Evolutionary conservation across 257 asterid genomes (phyloP), one percentile per base, ranked within the genome.

Genomic region (Ajuga chamaepitys): DNA sequence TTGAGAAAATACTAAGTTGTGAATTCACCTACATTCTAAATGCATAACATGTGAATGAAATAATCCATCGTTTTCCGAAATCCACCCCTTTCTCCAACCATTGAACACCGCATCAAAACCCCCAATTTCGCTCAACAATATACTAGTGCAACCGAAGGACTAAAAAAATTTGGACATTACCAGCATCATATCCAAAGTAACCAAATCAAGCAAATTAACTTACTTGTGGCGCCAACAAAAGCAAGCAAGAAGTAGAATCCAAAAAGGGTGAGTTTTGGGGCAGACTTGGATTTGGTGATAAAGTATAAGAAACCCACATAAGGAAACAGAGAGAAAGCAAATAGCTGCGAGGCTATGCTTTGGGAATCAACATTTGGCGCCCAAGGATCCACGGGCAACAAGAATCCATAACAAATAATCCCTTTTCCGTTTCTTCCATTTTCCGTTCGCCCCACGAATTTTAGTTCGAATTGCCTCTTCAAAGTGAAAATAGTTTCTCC

Each of bases 191-290:
- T 14, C 32, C 32, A 20, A 64, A 2, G 1, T 56, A 35, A 10
- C 59, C 51, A 32, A 69, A 9, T 14, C 22, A 80, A 66, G 61
- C 26, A 71, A 70, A 16, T 68, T 3, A 68, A 67, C 96, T 84
- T 62, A 94, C 96, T 88, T 9, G 99, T 88, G 58, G 93, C 97
- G 52, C 87, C 96, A 56, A 91, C 96, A 70, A 88, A 91, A 25
- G 87, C 95, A 59, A 86, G 95, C 85, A 88, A 79, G 91, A 91
- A 88, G 74, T 89, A 93, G 87, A 87, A 93, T 28, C 97, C 97
- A 61, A 93, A 88, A 55, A 93, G 92, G n/a, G 97, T 88, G 75
- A 88, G 97, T 50, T 76, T 87, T 26, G 99, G 99, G 5, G 95
- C 86, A 67, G 96, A 80, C 22, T 86, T 86, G 37, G 97, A 94